phyloP scores from a whole-genome alignment of 164 flowering plant species.

The Cinnamomum micranthum region DNA sequence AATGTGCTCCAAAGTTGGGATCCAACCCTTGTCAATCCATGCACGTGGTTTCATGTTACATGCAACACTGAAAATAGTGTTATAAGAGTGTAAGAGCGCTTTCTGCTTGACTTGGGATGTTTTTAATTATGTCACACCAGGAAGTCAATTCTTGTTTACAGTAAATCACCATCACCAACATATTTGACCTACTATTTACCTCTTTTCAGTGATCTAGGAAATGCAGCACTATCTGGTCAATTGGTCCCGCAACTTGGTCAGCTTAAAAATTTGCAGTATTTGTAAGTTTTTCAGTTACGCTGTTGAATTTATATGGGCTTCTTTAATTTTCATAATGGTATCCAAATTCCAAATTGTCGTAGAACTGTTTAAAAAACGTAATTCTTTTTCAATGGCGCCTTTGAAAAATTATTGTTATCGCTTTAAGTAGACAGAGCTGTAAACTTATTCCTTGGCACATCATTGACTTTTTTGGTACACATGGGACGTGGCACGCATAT shows the following conservation, averaged over 20 bases:
- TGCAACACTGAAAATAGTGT: slow-evolving; percentile 92
- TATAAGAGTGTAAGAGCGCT: slow-evolving; percentile 69
- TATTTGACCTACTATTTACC: background rate
- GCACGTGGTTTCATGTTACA: slow-evolving; percentile 94
- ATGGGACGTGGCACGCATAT: too few species aligned
- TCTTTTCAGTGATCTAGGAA: slow-evolving; percentile 79
- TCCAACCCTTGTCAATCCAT: slow-evolving; percentile 88
- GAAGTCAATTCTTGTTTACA: background rate
- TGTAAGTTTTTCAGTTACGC: slow-evolving; percentile 45
- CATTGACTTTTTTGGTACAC: too few species aligned
- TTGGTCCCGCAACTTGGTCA: slow-evolving; percentile 81
- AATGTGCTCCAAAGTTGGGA: slow-evolving; percentile 95
- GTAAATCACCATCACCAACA: background rate
- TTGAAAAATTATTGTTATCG: too few species aligned
- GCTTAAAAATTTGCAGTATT: slow-evolving; percentile 77
- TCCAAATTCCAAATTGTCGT: background rate
- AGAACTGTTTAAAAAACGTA: background rate
- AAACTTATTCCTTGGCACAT: too few species aligned
- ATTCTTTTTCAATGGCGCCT: too few species aligned
- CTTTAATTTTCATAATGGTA: background rate
- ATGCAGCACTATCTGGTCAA: slow-evolving; percentile 80
- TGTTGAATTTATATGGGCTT: background rate
- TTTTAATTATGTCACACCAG: background rate
- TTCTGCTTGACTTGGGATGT: background rate
- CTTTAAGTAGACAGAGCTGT: too few species aligned